Evolutionary conservation across 78 protist genomes (phyloP).

Genomic region (Planoprotostelium fungivorum): DNA sequence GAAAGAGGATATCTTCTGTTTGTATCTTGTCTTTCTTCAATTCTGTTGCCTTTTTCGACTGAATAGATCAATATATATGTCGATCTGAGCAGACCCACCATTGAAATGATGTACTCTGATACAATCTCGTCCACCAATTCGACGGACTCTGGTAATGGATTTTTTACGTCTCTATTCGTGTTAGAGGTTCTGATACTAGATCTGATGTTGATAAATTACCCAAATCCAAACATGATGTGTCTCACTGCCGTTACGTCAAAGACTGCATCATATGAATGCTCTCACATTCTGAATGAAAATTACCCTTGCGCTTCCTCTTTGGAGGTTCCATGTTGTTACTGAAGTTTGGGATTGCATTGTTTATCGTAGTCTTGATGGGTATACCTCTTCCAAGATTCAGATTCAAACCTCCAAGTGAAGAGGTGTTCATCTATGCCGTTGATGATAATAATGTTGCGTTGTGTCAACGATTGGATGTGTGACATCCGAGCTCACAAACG

Average conservation of each 20-base stretch:
- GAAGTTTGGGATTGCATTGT: no score
- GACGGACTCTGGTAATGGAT: slow-evolving; percentile 56
- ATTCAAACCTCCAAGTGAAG: no score
- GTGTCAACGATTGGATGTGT: no score
- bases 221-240: slow-evolving; percentile 73
- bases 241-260: slow-evolving; percentile 9
- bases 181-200: no score
- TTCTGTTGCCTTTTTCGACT: not conserved
- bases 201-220: not conserved
- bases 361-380: no score
- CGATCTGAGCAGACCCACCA: slow-evolving; percentile 40
- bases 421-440: no score
- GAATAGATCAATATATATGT: slow-evolving; percentile 12
- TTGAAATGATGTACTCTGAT: slow-evolving; percentile 43
- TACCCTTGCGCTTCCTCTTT: not conserved
- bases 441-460: no score
- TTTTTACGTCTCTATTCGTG: slow-evolving; percentile 34
- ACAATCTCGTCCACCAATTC: slow-evolving; percentile 63
- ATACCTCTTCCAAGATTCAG: no score
- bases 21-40: slow-evolving; percentile 40
- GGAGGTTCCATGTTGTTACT: no score
- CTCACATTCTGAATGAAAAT: not conserved
- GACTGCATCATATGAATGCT: not conserved
- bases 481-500: no score
- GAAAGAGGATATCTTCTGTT: slow-evolving; percentile 61